These are phyloP conservation scores for Hypsizygus marmoreus DNA, from an alignment of 768 basidiomycete genomes.

Conservation along the genomic window DNA sequence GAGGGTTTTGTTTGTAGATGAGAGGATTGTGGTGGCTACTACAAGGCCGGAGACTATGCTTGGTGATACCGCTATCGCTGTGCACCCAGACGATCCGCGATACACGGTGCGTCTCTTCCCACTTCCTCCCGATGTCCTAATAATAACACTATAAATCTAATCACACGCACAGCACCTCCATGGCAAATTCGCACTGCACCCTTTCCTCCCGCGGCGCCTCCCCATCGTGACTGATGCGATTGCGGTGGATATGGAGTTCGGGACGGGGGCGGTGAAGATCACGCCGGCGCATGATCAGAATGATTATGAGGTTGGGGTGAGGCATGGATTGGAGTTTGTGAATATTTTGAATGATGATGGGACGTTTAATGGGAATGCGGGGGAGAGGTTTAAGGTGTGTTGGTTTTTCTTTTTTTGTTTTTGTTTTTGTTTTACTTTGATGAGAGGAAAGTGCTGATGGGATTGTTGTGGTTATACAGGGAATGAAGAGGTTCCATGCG, in stretches of 20 bases:
- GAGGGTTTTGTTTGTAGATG: constrained; percentile 49
- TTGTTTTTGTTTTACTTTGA: too few species aligned
- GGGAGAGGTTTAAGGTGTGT: constrained; percentile 70
- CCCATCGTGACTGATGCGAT: constrained; percentile 88
- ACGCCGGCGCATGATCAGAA: constrained; percentile 98
- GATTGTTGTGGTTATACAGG: constrained; percentile 44
- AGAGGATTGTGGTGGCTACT: constrained; percentile 91
- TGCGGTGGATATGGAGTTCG: constrained; percentile 93
- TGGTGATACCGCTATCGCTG: constrained; percentile 95
- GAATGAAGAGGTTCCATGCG: constrained; percentile 98
- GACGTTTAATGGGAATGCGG: constrained; percentile 89
- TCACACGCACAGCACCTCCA: constrained; percentile 69
- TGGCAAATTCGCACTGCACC: constrained; percentile 88
- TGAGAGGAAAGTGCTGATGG: too few species aligned
- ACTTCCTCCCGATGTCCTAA: neutral
- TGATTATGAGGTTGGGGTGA: constrained; percentile 90
- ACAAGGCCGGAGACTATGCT: constrained; percentile 99
- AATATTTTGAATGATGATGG: constrained; percentile 97
- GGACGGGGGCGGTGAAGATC: constrained; percentile 98
- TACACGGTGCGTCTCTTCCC: constrained; percentile 59
- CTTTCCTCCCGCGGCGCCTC: constrained; percentile 83
- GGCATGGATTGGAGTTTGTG: constrained; percentile 90
- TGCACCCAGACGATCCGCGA: constrained; percentile 89
- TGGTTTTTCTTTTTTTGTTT: too few species aligned
- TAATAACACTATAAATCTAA: neutral